Evolutionary conservation across 2,329 filamentous ascomycete species (phyloP), one percentile per base, ranked within the genome.

Genomic region (Aspergillus pseudonomiae): DNA sequence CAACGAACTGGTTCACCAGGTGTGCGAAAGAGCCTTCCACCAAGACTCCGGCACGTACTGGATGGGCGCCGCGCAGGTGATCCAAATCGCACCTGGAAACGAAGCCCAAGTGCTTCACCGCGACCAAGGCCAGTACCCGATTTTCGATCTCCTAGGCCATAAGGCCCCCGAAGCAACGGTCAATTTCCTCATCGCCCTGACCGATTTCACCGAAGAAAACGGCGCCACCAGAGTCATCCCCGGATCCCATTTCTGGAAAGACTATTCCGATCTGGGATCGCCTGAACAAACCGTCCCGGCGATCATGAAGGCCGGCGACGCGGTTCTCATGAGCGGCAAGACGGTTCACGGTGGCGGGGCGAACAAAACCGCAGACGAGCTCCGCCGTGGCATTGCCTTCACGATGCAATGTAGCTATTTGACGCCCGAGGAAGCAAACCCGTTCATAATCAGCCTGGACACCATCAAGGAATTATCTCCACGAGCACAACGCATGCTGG

Each of bases 251-350:
- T 28, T 36, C 26, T 63, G 61, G 61, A 21, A 30, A 11, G 24
- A 63, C 26, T 59, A 45, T 24, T 24, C 34, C 30, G 32, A 64
- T n/a, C 19, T 16, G 14, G 64, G 63, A 4, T 45, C 39, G 9
- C 32, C 19, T 0, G 65, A 70, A 24, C 46, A 57, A 16, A 68
- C 67, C 2, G 46, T 68, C 11, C 62, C 67, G 1, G 67, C 63
- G 5, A 34, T 36, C 4, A 68, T 70, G 67, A 65, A 67, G 39
- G 55, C 68, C 5, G 67, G 68, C 11, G 68, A 69, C 55, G 57
- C 39, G 6, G 19, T 65, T 21, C 46, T 69, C 16, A 57, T 69
- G 21, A 61, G 46, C 28, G 67, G 64, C 28, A 68, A 68, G 53
- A 53, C 54, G 9, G 58, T 67, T 24, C 68, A 70, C 59, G 68